Evolutionary conservation across 139 green algal species (phyloP), one percentile per base, ranked within the genome.

Genomic region (Astrephomene gubernaculifera): DNA sequence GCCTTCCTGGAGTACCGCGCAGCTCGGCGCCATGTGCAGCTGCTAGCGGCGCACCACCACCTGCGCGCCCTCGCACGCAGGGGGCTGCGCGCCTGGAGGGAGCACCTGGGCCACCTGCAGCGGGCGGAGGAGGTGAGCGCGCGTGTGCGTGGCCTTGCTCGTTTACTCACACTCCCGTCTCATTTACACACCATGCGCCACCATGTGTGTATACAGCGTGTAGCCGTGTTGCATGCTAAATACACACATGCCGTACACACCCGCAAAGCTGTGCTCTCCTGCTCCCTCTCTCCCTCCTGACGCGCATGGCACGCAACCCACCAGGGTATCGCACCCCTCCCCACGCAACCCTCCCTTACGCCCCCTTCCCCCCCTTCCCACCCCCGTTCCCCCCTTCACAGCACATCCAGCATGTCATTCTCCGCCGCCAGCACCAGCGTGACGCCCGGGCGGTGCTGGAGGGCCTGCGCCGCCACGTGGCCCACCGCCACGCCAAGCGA

Each of bases 401-500:
- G 79, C 44, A 33, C 31, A 33, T 64, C 44, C n/a, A 70, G 5
- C n/a, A n/a, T n/a, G 24, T 2, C 79, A 85, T 85, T 27, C 2
- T 53, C 12, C 64, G 41, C 21, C 79, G 79, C 21, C 76, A 64
- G 79, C 79, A 44, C 33, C n/a, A 7, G 36, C 79, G 79, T 10
- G 64, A 76, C 44, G 79, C 79, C 3, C 64, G 64, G 2, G 43
- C 39, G 33, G 64, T 33, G 22, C 53, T 89, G 64, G 69, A 38
- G 6, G 72, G 63, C 2, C 61, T 89, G 6, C 43, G 44, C 2
- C 44, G 53, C n/a, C 70, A 89, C 57, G 85, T 78, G 57, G 57
- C 22, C 0, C 60, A 35, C 41, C 31, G 29, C 29, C 70, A 73
- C 10, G 57, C 39, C 8, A 91, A 88, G 78, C 87, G 87, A 4